Evolutionary conservation across 768 basidiomycete genomes (phyloP), one percentile per base, ranked within the genome.

Genomic region (Baorangia bicolor): DNA sequence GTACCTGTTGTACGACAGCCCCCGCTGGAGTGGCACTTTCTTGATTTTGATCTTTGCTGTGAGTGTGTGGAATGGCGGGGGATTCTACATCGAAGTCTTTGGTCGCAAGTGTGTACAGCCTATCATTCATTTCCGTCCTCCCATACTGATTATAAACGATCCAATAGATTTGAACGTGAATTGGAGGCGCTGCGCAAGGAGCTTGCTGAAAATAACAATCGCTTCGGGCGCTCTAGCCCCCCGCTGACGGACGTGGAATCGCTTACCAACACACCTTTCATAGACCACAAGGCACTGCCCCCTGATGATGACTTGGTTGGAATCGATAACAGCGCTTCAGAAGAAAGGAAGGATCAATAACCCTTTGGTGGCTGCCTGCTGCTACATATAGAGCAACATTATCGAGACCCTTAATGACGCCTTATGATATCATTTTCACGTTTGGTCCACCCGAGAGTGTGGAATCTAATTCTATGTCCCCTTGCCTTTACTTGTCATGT

Each of bases 71-170:
- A 98, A 98, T 67, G 95, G 95, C 11, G 94, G 90, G 23, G 92
- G 91, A 2, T 97, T 87, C 77, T 97, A 97, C 70, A 94, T 97
- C 51, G 94, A 97, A 70, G 94, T 97, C 20, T 97, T 96, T 67
- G 94, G 94, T 28, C 85, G 94, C 74, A 96, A 97, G 94, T 95
- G 59, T 62, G 92, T 82, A 25, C 47, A 56, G 55, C 55, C 57
- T 25, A 16, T 23, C 33, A 11, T 27, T 4, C n/a, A 11, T 52
- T 40, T 11, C 40, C 28, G 20, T 27, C 11, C 49, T 43, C 33
- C 5, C 53, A 43, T 18, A 25, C 52, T 60, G 34, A 64, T 44
- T 51, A 21, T 28, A 21, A 56, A 49, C 51, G 40, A 37, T 49
- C 27, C 45, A 13, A 1, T 62, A 95, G 94, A 69, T 97, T 97